Conservation (phyloP, 345 rosid species). For the Erucastrum elatum region DNA sequence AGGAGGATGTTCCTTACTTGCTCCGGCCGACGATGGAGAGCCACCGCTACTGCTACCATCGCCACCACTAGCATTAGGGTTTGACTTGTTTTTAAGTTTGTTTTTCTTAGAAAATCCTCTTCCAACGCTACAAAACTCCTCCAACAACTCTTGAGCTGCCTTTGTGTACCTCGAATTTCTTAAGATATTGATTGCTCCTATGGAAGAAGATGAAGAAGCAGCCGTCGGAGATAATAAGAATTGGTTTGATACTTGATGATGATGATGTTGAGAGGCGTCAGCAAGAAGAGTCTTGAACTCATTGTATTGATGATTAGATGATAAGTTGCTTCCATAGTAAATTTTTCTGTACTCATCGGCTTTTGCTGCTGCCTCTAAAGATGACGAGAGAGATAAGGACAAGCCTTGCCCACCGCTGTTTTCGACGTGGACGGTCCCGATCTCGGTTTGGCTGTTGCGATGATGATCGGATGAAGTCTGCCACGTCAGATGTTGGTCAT, state of each 20-base stretch:
- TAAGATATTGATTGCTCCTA: conserved; percentile 59
- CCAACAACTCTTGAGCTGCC: conserved; percentile 81
- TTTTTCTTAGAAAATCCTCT: conserved; percentile 77
- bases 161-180: conserved; percentile 77
- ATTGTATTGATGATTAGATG: neutral
- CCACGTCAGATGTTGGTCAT: conserved; percentile 62
- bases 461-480: conserved; percentile 43
- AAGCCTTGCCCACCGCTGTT: conserved; percentile 73
- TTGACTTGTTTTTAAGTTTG: conserved; percentile 44
- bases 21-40: conserved; percentile 47
- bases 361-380: conserved; percentile 76
- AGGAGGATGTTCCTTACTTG: conserved; percentile 52
- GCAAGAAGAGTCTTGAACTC: conserved; percentile 22
- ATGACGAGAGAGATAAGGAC: conserved; percentile 78
- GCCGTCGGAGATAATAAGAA: conserved; percentile 30
- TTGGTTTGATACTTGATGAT: conserved; percentile 44
- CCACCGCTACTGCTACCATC: conserved; percentile 37
- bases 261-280: conserved; percentile 33
- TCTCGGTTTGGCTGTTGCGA: conserved; percentile 46
- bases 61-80: conserved; percentile 53
- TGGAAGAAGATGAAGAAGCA: conserved; percentile 44
- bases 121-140: conserved; percentile 94
- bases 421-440: conserved; percentile 55
- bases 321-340: conserved; percentile 25
- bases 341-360: conserved; percentile 66